Conservation (phyloP, 2,329 filamentous ascomycete genomes). For the Hymenoscyphus scutula region DNA sequence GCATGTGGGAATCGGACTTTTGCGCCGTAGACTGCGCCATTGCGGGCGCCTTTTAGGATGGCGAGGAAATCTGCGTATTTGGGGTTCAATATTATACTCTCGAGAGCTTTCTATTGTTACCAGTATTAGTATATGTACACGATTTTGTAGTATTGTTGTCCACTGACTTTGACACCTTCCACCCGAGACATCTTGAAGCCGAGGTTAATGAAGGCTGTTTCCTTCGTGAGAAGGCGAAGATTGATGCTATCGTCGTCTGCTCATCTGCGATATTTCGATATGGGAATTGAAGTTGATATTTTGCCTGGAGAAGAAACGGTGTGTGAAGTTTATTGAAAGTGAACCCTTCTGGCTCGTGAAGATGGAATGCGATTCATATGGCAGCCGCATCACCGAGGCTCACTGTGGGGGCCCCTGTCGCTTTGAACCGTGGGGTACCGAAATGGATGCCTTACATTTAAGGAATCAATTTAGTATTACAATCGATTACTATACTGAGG, state of each 20-base stretch:
- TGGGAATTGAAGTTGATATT: background rate
- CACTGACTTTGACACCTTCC: constrained; percentile 30
- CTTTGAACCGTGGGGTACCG: too few relatives aligned
- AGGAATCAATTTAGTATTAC: too few relatives aligned
- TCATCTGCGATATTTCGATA: constrained; percentile 21
- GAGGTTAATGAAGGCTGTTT: constrained; percentile 25
- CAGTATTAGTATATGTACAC: constrained; percentile 17
- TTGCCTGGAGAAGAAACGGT: constrained; percentile 5
- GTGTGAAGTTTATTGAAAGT: background rate
- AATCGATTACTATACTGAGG: too few relatives aligned
- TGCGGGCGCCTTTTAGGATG: constrained; percentile 88
- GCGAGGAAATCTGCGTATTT: constrained; percentile 81
- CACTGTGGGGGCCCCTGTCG: background rate
- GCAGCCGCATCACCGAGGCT: background rate
- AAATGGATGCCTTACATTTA: too few relatives aligned
- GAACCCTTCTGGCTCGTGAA: background rate
- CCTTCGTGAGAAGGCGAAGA: constrained; percentile 13
- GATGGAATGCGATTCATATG: background rate
- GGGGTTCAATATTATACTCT: constrained; percentile 77
- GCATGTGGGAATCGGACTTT: constrained; percentile 99
- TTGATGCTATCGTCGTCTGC: constrained; percentile 22
- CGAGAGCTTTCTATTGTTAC: constrained; percentile 46
- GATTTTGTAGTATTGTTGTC: background rate
- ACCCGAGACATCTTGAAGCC: constrained; percentile 32
- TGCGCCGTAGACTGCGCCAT: constrained; percentile 93